Evolutionary conservation across 345 rosid genomes (phyloP), one percentile per base, ranked within the genome.

Genomic region (Streptanthus diversifolius): DNA sequence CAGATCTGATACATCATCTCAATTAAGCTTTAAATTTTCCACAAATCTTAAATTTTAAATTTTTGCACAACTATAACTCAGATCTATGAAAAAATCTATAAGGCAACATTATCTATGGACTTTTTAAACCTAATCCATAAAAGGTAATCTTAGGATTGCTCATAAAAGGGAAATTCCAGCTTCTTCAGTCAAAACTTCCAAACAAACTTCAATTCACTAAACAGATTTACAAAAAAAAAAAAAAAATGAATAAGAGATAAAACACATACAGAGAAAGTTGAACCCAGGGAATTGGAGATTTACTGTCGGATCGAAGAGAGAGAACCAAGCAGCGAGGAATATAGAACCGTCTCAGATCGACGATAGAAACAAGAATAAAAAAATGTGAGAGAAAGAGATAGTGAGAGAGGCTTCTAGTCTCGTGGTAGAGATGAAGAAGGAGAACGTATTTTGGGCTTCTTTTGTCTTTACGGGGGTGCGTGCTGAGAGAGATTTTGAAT

Each of bases 381-480:
- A 52, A 62, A 53, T 60, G 24, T 43, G 72, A 76, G 63, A 8
- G 21, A 67, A 66, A 55, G 49, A 67, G 63, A 51, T 7, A 39
- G 45, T 66, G 74, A 32, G 61, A 63, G 78, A 25, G 33, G 41
- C 19, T 24, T 66, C 21, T 27, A 30, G 45, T 51, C 17, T 75
- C 44, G 66, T 60, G 70, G 69, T 40, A 43, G 36, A 11, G 66
- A 63, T 0, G 66, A 66, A 12, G 66, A 63, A 54, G 51, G 33
- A 29, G 45, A 68, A 68, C 39, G 72, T 62, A 0, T 29, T 76
- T 70, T 64, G 61, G 75, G 75, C 17, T 17, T 29, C 36, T 47
- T 70, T 70, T 68, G 72, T 70, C 80, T 70, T 76, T 63, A 76
- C 76, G 44, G 67, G 64, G 19, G 55, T 65, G 40, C 72, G 80